Base-by-base conservation (phyloP, 169 alveolate genomes). In the Perkinsus olseni region DNA sequence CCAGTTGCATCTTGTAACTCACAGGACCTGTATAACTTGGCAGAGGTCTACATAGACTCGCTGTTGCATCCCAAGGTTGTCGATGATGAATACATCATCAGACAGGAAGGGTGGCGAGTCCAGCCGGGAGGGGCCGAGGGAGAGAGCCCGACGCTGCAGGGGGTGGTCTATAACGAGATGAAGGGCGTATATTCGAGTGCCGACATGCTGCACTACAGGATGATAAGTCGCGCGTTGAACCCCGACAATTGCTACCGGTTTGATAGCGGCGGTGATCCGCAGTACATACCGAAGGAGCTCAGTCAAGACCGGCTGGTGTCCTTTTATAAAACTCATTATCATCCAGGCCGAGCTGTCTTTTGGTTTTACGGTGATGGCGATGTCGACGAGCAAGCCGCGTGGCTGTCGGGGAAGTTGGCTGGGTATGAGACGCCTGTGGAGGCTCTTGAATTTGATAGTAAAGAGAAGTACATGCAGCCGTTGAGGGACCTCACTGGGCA, bases 191-290 rank as follows among this genome's bases (percentile, higher is more conserved):
- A 92, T 91, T 93, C 96, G 28, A 36, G 92, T n/a, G 91, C 92
- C 0, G 93, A 91, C 0, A 31, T 91, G 38, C 74, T 74, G 17
- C 45, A 40, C 31, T 91, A 20, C 24, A 24, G 92, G 1, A 39
- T n/a, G n/a, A 39, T 51, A 13, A 13, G 40, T 0, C 62, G 91
- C 74, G 62, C 94, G 50, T 74, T 95, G 93, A 93, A 93, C 91
- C 95, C 95, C 24, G 95, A 95, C 93, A 48, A 40, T 24, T 4
- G 51, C 40, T 97, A 97, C 94, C 94, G 95, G 28, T 95, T 93
- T 38, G 97, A 95, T 91, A 95, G 97, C 38, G 99, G 99, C 24
- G 99, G 99, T 13, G 97, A 96, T 93, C 99, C 99, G 3, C 92
- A 94, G 74, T 95, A 92, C 74, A 97, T 97, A n/a, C 97, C 97